phyloP scores from a whole-genome alignment of 2,329 filamentous ascomycete genomes.

The Arachnopeziza araneosa region DNA sequence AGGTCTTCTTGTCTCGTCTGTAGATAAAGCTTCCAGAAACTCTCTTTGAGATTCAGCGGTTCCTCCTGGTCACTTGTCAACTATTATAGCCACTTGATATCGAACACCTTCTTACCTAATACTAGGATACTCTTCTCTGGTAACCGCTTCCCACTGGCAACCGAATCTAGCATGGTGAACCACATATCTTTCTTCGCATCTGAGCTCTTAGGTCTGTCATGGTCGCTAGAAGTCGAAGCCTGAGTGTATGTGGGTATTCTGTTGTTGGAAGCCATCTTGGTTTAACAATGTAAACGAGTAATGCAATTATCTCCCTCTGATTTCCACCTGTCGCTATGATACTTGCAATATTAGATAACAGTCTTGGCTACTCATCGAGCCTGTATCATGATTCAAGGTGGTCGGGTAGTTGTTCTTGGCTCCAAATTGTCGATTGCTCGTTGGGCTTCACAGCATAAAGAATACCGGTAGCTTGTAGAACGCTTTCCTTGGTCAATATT shows the following conservation, averaged over 20 bases:
- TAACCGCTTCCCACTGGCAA: slow-evolving; percentile 82
- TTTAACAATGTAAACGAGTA: not conserved
- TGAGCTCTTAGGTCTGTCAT: slow-evolving; percentile 56
- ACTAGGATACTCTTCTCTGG: slow-evolving; percentile 90
- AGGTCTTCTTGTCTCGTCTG: slow-evolving; percentile 34
- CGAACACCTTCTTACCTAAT: slow-evolving; percentile 52
- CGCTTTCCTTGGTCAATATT: no score
- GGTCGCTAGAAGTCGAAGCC: slow-evolving; percentile 46
- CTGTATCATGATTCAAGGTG: not conserved
- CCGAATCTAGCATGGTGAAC: slow-evolving; percentile 87
- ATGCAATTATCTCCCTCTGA: not conserved
- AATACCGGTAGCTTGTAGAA: no score
- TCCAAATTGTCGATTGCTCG: not conserved
- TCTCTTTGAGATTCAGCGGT: slow-evolving; percentile 78
- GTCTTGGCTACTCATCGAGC: not conserved
- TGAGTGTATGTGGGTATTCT: slow-evolving; percentile 43
- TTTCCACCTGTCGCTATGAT: not conserved
- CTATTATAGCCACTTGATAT: slow-evolving; percentile 1
- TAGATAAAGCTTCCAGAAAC: slow-evolving; percentile 61
- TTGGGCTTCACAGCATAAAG: not conserved
- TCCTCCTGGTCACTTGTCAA: slow-evolving; percentile 53
- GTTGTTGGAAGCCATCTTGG: slow-evolving; percentile 27
- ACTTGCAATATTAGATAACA: not conserved
- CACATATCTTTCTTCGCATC: slow-evolving; percentile 66
- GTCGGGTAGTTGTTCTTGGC: not conserved